phyloP scores from a whole-genome alignment of 768 basidiomycete genomes.

The Serendipita indica region DNA sequence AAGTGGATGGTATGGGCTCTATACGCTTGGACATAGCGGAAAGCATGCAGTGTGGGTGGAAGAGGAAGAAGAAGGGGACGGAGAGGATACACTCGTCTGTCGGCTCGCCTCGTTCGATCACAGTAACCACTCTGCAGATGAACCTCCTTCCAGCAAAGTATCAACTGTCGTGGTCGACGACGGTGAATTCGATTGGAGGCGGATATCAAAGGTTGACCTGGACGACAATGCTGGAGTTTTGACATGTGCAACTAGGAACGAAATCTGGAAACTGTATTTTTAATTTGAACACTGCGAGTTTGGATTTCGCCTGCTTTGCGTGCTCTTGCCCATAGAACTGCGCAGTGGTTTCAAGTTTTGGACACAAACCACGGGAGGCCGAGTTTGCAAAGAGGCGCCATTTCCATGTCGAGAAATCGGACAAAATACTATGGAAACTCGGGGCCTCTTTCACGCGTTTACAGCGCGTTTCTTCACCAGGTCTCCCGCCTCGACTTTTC shows the following conservation, averaged over 20 bases:
- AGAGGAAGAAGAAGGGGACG: neutral
- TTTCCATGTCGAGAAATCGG: neutral
- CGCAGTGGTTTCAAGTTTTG: neutral
- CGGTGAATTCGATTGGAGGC: neutral
- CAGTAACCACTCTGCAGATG: neutral
- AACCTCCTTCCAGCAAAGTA: neutral
- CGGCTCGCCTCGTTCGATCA: neutral
- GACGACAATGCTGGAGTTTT: neutral
- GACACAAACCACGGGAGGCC: too few relatives aligned
- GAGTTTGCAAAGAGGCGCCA: neutral
- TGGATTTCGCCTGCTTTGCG: neutral
- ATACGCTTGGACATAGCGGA: neutral
- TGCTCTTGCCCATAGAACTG: neutral
- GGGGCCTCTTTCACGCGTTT: neutral
- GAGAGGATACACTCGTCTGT: neutral
- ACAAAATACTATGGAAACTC: neutral
- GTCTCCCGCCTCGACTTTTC: slow-evolving; percentile 62
- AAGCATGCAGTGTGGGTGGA: neutral
- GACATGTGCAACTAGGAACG: neutral
- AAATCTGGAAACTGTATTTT: neutral
- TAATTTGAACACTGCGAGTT: neutral
- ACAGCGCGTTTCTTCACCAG: neutral
- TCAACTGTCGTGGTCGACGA: neutral
- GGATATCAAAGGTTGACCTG: neutral
- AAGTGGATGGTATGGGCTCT: neutral